Percentiles rank a stretch among this genome's conserved stretches.
These are phyloP conservation scores for Aureobasidium sp. DNA, from an alignment of 2,329 filamentous ascomycete species.

Conservation along the genomic window DNA sequence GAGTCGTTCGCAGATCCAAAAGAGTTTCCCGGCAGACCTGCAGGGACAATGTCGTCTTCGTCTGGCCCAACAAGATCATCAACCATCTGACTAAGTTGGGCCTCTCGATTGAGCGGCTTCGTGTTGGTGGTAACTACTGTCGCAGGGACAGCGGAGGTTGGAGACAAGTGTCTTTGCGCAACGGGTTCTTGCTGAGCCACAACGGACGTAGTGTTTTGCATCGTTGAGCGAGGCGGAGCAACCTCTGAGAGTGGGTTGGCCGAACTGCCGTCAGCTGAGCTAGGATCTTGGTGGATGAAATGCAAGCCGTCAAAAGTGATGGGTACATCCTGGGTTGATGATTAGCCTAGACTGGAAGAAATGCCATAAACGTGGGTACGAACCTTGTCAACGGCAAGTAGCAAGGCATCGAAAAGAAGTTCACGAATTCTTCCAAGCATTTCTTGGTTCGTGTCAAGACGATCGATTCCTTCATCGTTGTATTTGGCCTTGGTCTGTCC, in stretches of 20 bases:
- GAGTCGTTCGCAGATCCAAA: not conserved
- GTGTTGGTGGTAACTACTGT: slow-evolving; percentile 5
- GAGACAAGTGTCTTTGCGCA: not conserved
- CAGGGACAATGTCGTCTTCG: slow-evolving; percentile 30
- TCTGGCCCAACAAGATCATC: slow-evolving; percentile 46
- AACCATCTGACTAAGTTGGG: slow-evolving; percentile 52
- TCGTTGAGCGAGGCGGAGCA: not conserved
- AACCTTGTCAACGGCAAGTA: slow-evolving; percentile 37
- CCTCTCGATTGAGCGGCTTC: slow-evolving; percentile 32
- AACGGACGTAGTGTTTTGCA: not conserved
- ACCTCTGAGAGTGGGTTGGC: not conserved
- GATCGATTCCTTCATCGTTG: slow-evolving; percentile 44
- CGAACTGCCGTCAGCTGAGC: not conserved
- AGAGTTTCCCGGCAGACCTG: not conserved
- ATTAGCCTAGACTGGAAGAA: slow-evolving; percentile 20
- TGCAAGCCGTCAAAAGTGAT: slow-evolving; percentile 18
- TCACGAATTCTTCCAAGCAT: slow-evolving; percentile 57
- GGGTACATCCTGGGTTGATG: slow-evolving; percentile 10
- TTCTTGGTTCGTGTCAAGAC: slow-evolving; percentile 53
- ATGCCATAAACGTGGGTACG: not conserved
- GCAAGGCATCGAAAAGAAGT: slow-evolving; percentile 47
- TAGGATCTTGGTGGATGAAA: slow-evolving; percentile 35
- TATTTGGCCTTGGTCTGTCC: slow-evolving; percentile 45
- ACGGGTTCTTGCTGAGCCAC: not conserved
- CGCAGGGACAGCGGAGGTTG: not conserved